Evolutionary conservation across 225 moss, liverwort and hornwort species (phyloP), one percentile per base, ranked within the genome.

Genomic region (Rhytidiadelphus loreus): DNA sequence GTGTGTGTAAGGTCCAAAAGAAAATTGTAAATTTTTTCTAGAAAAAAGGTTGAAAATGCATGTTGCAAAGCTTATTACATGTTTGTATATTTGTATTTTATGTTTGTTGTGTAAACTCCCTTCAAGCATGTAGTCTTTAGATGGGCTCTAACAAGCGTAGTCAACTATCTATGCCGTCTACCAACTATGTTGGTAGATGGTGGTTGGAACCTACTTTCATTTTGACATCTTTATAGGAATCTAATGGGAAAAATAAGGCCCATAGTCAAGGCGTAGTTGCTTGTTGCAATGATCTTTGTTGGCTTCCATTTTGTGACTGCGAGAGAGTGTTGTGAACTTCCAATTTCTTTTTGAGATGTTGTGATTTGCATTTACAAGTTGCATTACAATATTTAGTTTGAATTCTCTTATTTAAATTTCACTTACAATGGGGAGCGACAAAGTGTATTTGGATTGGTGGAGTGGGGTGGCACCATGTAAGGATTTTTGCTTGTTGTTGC

Each of bases 241-340:
- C 17, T 33, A 5, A 33, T 33, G 5, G 15, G 7, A 0, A 18
- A 64, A 9, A 4, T n/a, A 7, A 12, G n/a, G 66, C 7, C 11
- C 3, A 3, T 12, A 21, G 2, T 68, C 0, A 0, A 68, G 66
- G n/a, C 22, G 1, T 0, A 68, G 1, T 4, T 68, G 22, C 12
- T 68, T 1, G 1, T n/a, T 13, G 69, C 4, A 39, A 23, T 24
- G 4, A 39, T 69, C n/a, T 68, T 69, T 39, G 8, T 24, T 69
- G 13, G n/a, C 22, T 69, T 39, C 13, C 7, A 68, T 37, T 66
- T 37, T 37, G 6, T 37, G 1, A n/a, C 12, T 22, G 3, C 1
- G 7, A 1, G 12, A n/a, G 12, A 68, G 22, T 22, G 0, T 23
- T 69, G 0, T 39, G 1, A 23, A 39, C 24, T 69, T 39, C 1